Base-by-base conservation (phyloP, 2,329 filamentous ascomycete genomes). In the Fusarium redolens region DNA sequence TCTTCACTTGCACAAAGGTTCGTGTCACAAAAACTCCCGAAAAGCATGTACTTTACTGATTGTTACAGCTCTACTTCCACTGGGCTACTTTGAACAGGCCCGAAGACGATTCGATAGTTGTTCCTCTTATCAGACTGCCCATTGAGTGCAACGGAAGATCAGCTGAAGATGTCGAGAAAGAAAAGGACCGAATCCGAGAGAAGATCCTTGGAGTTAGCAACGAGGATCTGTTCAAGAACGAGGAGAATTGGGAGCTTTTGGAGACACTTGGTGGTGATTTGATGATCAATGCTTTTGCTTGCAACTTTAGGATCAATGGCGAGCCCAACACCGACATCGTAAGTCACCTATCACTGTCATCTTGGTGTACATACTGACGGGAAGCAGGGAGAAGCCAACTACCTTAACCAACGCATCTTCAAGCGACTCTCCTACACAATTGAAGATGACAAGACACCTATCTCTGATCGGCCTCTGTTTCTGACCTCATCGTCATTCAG, bases 1-100 rank as follows among this genome's bases (percentile, higher is more conserved):
- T 60, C 25, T 60, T 60, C 13, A 60, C 57, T 20, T 60, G 57
- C 7, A 60, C 57, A 12, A 60, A 60, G 35, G 56, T 60, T 13
- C 12, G 44, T 17, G 1, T 4, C 2, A 12, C 18, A 5, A 7
- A 20, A 11, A 0, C 11, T 7, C 12, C 17, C 3, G 15, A 6
- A 11, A 14, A 20, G 8, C 6, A 11, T 35, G 13, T n/a, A 13
- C 41, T 58, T 20, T 11, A 10, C 7, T 28, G 4, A 7, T 14
- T 28, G 8, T 8, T 10, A n/a, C 7, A 59, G 57, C 45, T 60
- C 2, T 60, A 60, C 57, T 60, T 45, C 2, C 45, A 60, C 35
- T 60, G 57, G 57, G 35, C 57, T 0, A 60, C 45, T 20, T 40
- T 60, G 20, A 60, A 45, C 20, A 60, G 40, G 28, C 35, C 57